Percentiles rank a stretch among this genome's conserved stretches.
These are phyloP conservation scores for Cutaneotrichosporon sp. DNA, from an alignment of 1,284 basidiomycete genomes.

Conservation along the genomic window DNA sequence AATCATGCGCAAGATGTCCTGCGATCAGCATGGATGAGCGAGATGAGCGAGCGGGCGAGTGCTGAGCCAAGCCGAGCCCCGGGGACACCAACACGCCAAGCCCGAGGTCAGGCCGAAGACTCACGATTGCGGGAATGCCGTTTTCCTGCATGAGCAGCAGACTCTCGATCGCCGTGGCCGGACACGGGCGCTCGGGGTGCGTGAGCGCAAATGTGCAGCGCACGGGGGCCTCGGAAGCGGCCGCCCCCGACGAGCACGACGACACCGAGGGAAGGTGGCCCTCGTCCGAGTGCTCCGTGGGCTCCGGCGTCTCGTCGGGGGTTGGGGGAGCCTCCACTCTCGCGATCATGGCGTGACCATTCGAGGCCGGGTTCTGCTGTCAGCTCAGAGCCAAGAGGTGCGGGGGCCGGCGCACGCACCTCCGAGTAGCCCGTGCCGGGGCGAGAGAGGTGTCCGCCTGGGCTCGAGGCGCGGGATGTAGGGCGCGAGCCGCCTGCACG, in stretches of 20 bases:
- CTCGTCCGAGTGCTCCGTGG: background rate
- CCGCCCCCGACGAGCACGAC: background rate
- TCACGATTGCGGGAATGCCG: conserved; percentile 3
- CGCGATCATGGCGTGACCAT: background rate
- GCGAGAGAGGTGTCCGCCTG: background rate
- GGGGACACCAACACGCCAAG: too few species aligned
- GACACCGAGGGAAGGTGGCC: background rate
- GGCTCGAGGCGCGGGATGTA: background rate
- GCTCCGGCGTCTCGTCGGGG: background rate
- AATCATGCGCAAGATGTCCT: conserved; percentile 7
- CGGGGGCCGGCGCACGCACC: background rate
- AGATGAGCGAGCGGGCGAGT: too few species aligned
- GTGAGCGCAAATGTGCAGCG: conserved; percentile 1
- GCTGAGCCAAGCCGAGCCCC: too few species aligned
- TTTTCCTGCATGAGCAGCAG: background rate
- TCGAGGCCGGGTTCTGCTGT: background rate
- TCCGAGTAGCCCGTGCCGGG: background rate
- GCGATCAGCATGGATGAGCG: background rate
- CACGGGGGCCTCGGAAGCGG: background rate
- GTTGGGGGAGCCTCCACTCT: background rate
- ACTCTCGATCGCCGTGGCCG: conserved; percentile 5
- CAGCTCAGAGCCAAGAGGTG: background rate
- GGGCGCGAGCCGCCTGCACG: background rate
- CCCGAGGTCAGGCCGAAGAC: background rate
- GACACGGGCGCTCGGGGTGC: conserved; percentile 4